Evolutionary conservation across 805 yeast genomes (phyloP).

Genomic region (Metschnikowia santaceciliae): DNA sequence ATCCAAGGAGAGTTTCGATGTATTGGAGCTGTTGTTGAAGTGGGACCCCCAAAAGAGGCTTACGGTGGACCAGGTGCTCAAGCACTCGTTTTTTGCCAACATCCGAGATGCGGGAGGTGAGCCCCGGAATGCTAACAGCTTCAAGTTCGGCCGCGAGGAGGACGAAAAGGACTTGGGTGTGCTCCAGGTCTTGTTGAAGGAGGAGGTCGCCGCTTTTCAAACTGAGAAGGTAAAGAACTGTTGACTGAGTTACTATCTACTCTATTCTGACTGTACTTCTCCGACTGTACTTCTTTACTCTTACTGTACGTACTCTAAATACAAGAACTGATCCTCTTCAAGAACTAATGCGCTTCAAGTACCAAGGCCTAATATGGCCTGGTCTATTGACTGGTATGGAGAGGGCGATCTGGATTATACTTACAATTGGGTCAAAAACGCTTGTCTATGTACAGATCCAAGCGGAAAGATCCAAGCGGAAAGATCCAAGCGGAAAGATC

Average conservation of each 20-base stretch:
- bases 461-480: no score
- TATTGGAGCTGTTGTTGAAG: slow-evolving; percentile 51
- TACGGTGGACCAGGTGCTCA: slow-evolving; percentile 52
- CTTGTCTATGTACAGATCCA: no score
- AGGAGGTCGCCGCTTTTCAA: slow-evolving; percentile 22
- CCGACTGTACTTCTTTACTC: no score
- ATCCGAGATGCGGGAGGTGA: slow-evolving; percentile 59
- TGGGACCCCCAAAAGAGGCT: slow-evolving; percentile 63
- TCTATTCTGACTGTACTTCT: no score
- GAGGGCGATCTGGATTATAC: no score
- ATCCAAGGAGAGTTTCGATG: slow-evolving; percentile 43
- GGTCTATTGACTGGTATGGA: no score
- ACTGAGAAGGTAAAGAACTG: slow-evolving; percentile 4
- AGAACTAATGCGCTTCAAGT: no score
- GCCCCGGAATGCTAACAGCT: slow-evolving; percentile 44
- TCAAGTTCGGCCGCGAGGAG: slow-evolving; percentile 67
- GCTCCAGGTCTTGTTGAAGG: slow-evolving; percentile 16
- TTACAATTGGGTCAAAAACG: no score
- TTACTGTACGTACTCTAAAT: no score
- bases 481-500: no score
- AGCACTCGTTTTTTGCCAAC: slow-evolving; percentile 49
- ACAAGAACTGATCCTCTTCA: no score
- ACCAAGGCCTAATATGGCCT: no score
- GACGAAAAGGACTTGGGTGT: slow-evolving; percentile 16
- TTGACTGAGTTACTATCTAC: background rate